Evolutionary conservation across 345 rosid species (phyloP).

Genomic region (Syzygium aromaticum): DNA sequence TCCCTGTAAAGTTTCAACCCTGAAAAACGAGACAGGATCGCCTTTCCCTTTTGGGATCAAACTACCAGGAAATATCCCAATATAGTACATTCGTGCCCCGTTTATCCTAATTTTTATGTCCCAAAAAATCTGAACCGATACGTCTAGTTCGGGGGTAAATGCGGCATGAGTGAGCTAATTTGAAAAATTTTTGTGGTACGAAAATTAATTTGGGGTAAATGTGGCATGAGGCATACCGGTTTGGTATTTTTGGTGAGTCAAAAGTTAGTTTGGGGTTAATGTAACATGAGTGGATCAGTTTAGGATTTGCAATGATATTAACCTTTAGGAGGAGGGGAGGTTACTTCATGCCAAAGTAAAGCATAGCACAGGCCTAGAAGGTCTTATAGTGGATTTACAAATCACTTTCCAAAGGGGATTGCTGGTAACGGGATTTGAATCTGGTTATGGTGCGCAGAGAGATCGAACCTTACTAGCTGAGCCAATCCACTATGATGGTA

Average conservation of each 20-base stretch:
- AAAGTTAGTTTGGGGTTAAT: not conserved
- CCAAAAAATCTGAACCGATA: not conserved
- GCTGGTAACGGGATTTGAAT: no score
- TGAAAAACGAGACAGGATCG: not conserved
- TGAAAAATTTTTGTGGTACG: fast-evolving
- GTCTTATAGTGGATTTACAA: no score
- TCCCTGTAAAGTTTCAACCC: not conserved
- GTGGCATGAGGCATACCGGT: fast-evolving
- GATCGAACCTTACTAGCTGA: no score
- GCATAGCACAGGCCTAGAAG: no score
- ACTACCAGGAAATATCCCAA: not conserved
- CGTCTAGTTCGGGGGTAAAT: not conserved
- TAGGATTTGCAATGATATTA: not conserved
- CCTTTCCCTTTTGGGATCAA: not conserved
- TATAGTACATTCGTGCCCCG: no score
- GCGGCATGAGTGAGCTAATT: not conserved
- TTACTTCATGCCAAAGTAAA: no score
- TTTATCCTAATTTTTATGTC: not conserved
- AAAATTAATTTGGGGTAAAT: not conserved
- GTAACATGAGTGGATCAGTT: not conserved
- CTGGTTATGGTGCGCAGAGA: no score
- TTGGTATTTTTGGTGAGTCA: not conserved
- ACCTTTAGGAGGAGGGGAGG: not conserved
- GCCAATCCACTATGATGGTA: no score
- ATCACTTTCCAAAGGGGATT: no score